Evolutionary conservation across 305 asterid genomes (phyloP).

Genomic region (Withania somnifera): DNA sequence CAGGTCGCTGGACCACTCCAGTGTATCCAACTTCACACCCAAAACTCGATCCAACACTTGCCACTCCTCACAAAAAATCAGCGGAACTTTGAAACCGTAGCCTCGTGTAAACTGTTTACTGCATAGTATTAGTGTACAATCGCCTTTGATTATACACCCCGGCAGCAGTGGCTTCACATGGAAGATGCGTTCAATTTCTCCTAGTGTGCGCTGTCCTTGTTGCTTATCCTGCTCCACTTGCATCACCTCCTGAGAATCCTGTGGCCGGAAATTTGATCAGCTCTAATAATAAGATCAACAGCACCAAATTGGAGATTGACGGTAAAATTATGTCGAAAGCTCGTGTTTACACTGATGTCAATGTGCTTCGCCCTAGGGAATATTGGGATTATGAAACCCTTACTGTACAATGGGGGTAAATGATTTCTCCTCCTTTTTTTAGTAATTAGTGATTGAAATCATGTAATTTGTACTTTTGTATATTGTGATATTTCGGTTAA

Average conservation of each 20-base stretch:
- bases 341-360: constrained; percentile 69
- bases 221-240: constrained; percentile 21
- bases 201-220: constrained; percentile 24
- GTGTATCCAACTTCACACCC: neutral
- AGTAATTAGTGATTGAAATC: neutral
- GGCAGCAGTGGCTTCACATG: constrained; percentile 12
- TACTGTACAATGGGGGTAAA: constrained; percentile 85
- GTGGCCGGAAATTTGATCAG: neutral
- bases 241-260: constrained; percentile 8
- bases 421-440: neutral
- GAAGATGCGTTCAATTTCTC: constrained; percentile 12
- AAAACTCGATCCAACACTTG: neutral
- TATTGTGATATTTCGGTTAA: neutral
- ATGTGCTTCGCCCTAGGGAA: constrained; percentile 68
- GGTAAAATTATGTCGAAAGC: constrained; percentile 59
- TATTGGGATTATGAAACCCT: constrained; percentile 91
- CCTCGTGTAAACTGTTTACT: too few species aligned
- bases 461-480: neutral
- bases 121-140: neutral
- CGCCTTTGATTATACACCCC: neutral
- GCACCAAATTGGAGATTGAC: constrained; percentile 36
- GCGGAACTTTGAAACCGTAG: too few species aligned
- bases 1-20: neutral
- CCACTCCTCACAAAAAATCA: neutral
- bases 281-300: constrained; percentile 12